Base-by-base conservation (phyloP, 1,139 yeast species). In the Yamadazyma mexicana region DNA sequence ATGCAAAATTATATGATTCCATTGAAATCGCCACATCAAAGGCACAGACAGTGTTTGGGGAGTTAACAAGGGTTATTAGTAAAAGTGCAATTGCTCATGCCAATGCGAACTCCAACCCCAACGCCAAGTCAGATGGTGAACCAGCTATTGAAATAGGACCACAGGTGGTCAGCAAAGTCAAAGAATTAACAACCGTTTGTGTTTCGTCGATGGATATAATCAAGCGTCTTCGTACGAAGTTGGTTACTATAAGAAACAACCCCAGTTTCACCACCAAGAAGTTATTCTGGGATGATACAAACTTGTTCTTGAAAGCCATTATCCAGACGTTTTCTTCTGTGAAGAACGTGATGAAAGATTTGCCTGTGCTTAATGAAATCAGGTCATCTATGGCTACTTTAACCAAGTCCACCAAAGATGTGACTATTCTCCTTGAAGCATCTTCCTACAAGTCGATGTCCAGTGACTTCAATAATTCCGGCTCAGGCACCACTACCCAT, bases 321-420 rank as follows among this genome's bases (percentile, higher is more conserved):
- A 84, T 89, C 45, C 85, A 82, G 35, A 86, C 92, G 29, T 70
- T 91, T 48, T 92, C 92, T 1, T 79, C 88, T 1, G 89, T 94
- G 0, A 89, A 88, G 56, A 77, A 80, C 1, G 80, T 92, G n/a
- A 84, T 87, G 76, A 74, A 76, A 41, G 96, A 87, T 51, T 68
- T 88, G 43, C 92, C 95, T 0, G 75, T 82, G 11, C 69, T 91
- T 37, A 83, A 86, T 50, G 96, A 87, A 42, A 86, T 87, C 3
- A 70, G 96, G 45, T 80, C 87, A 5, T 83, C 87, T 6, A 75
- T 91, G 66, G 87, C 96, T 0, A 78, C 81, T 25, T 67, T 91
- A 42, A 89, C 97, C 0, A 82, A 88, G 47, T 85, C 91, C 4
- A 87, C 96, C 2, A 91, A 91, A 55, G 98, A 91, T 52, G 87